phyloP scores from a whole-genome alignment of 805 yeast species.

The Saturnispora serradocipensis region DNA sequence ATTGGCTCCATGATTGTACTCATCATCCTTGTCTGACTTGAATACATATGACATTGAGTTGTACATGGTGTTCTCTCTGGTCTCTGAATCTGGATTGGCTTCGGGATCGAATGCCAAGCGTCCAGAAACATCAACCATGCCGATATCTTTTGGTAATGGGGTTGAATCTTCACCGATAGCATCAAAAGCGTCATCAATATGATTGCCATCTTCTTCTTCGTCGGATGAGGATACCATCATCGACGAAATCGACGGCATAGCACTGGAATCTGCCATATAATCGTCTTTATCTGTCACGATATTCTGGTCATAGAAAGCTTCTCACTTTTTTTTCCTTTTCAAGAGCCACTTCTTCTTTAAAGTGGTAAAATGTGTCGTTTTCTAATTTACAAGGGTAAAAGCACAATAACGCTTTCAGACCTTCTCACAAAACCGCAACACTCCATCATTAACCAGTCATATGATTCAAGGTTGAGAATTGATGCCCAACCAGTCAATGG shows the following conservation, averaged over 20 bases:
- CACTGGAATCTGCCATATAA: background rate
- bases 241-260: slow-evolving; percentile 5
- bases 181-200: slow-evolving; percentile 1
- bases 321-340: background rate
- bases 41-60: slow-evolving; percentile 24
- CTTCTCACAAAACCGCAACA: slow-evolving; percentile 92
- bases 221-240: background rate
- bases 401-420: slow-evolving; percentile 78
- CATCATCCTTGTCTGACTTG: background rate
- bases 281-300: background rate
- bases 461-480: slow-evolving; percentile 78
- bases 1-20: background rate
- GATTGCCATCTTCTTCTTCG: slow-evolving; percentile 4
- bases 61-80: slow-evolving; percentile 22
- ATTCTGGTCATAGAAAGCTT: background rate
- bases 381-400: slow-evolving; percentile 84
- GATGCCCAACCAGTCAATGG: slow-evolving; percentile 94
- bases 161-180: slow-evolving; percentile 1
- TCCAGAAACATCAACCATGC: slow-evolving; percentile 12
- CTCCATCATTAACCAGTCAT: slow-evolving; percentile 92
- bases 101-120: slow-evolving; percentile 15
- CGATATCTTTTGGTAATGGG: slow-evolving; percentile 11
- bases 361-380: slow-evolving; percentile 72
- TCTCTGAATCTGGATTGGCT: slow-evolving; percentile 20
- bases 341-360: background rate